A percentile compares a stretch with the other conserved stretches of the same genome.
phyloP scores from a whole-genome alignment of 2,329 filamentous ascomycete genomes.

The Fusarium guadeloupense region DNA sequence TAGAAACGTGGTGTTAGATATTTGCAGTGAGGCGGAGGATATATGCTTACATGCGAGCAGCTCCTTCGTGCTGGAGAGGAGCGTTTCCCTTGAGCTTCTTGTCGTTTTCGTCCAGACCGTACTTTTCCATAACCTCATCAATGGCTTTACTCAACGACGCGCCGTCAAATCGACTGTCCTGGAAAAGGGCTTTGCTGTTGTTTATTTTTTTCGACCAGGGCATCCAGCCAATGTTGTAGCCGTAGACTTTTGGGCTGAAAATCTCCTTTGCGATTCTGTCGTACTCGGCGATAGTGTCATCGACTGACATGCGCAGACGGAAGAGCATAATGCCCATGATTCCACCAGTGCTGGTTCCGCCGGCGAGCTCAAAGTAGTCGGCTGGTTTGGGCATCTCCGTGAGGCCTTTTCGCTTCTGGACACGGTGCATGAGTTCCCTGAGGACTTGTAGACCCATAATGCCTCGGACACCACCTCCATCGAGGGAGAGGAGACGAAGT shows the following conservation, averaged over 20 bases:
- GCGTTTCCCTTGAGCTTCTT: slow-evolving; percentile 28
- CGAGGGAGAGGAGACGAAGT: no score
- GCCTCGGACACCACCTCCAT: no score
- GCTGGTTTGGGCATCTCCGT: slow-evolving; percentile 1
- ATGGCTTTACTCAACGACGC: slow-evolving; percentile 16
- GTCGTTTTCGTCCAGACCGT: slow-evolving; percentile 26
- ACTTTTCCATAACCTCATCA: slow-evolving; percentile 20
- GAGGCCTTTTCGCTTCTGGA: no score
- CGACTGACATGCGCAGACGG: slow-evolving; percentile 28
- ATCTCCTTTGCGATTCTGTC: slow-evolving; percentile 25
- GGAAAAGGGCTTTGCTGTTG: slow-evolving; percentile 22
- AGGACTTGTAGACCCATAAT: no score
- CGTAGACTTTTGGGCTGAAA: slow-evolving; percentile 29
- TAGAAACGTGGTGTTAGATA: background rate
- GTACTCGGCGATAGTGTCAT: slow-evolving; percentile 28
- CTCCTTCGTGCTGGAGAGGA: slow-evolving; percentile 12
- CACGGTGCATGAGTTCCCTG: no score
- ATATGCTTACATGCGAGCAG: slow-evolving; percentile 14
- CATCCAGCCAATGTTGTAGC: slow-evolving; percentile 18
- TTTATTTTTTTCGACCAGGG: slow-evolving; percentile 13
- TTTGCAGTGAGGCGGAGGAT: fast-evolving
- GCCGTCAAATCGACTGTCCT: slow-evolving; percentile 29
- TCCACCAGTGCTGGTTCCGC: slow-evolving; percentile 30
- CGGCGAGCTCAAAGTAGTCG: slow-evolving; percentile 33
- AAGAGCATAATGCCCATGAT: slow-evolving; percentile 35